Conservation (phyloP, 768 basidiomycete genomes). For the Amanita polypyramis region DNA sequence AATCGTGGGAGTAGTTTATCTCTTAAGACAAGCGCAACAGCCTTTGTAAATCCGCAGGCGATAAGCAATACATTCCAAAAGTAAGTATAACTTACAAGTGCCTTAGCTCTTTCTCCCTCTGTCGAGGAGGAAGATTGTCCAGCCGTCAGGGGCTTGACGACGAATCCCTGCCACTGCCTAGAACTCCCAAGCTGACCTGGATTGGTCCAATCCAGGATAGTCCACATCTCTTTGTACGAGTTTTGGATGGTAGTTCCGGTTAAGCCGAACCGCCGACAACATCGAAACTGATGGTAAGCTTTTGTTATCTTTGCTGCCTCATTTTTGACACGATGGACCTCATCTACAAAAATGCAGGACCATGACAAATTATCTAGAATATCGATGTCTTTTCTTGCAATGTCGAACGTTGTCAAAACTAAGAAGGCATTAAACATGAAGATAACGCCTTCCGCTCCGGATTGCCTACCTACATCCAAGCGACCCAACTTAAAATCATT, state of each 20-base stretch:
- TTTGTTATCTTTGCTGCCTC: slow-evolving; percentile 48
- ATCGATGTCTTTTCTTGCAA: slow-evolving; percentile 62
- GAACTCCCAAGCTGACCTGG: slow-evolving; percentile 66
- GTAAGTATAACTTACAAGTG: slow-evolving; percentile 26
- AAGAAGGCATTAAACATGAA: not conserved
- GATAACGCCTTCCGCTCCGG: not conserved
- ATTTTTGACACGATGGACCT: slow-evolving; percentile 88
- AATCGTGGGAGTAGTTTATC: slow-evolving; percentile 68
- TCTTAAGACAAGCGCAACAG: slow-evolving; percentile 50
- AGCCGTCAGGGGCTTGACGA: slow-evolving; percentile 53
- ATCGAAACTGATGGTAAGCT: slow-evolving; percentile 66
- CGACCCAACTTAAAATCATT: slow-evolving; percentile 73
- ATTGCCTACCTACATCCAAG: slow-evolving; percentile 65
- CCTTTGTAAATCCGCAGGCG: slow-evolving; percentile 19
- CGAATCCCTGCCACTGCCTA: slow-evolving; percentile 67
- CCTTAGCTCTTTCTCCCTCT: slow-evolving; percentile 48
- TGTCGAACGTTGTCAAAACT: slow-evolving; percentile 81
- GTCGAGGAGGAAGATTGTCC: slow-evolving; percentile 62
- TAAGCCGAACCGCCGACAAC: slow-evolving; percentile 67
- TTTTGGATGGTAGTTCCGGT: slow-evolving; percentile 83
- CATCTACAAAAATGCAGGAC: slow-evolving; percentile 76
- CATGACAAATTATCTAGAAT: slow-evolving; percentile 57
- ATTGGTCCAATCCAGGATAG: slow-evolving; percentile 86
- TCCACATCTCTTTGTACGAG: slow-evolving; percentile 84
- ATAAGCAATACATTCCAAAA: not conserved